Evolutionary conservation across 23 red algal genomes (phyloP), one percentile per base, ranked within the genome.

Genomic region (Gracilaria gracilis): DNA sequence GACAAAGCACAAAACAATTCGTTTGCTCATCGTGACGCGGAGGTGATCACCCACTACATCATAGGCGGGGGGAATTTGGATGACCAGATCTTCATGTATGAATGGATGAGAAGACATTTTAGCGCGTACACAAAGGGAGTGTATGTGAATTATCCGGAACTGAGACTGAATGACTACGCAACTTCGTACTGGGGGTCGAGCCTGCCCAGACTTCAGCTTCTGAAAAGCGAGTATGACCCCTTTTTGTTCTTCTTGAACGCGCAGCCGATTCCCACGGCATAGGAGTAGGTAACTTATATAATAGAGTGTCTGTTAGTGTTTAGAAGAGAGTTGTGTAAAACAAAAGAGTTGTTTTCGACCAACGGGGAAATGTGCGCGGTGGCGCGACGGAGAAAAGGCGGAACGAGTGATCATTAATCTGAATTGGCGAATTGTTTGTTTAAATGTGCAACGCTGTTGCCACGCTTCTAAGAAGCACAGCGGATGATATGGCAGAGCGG

Each of bases 41-140:
- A 67, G 37, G 51, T 90, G n/a, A 90, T 90, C 74, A 90, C 86
- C 31, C 86, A 90, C 75, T 90, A 90, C 75, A 90, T 90, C 36
- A 80, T 90, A 34, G 86, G 86, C 13, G 75, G 86, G 1, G 86
- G 86, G 13, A 51, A 35, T 33, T 21, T 69, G 73, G 71, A 80
- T 17, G 74, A 90, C 51, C 73, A 71, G 13, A 42, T 51, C 3
- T 66, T 67, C 19, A 58, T 59, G 44, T 90, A 90, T 75, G 57
- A 75, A 16, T 81, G 86, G 86, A 90, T 90, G 86, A 79, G 65
- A 74, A 46, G 49, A 20, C 86, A 90, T 44, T 80, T 90, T 15
- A 23, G 14, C 19, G 55, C 86, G 32, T 81, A 66, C 58, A 81
- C 86, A 0, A 69, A 17, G 37, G 86, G 86, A 4, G 86, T 90